Evolutionary conservation across 2,329 filamentous ascomycete genomes (phyloP).

Genomic region (Trichoderma sp.): DNA sequence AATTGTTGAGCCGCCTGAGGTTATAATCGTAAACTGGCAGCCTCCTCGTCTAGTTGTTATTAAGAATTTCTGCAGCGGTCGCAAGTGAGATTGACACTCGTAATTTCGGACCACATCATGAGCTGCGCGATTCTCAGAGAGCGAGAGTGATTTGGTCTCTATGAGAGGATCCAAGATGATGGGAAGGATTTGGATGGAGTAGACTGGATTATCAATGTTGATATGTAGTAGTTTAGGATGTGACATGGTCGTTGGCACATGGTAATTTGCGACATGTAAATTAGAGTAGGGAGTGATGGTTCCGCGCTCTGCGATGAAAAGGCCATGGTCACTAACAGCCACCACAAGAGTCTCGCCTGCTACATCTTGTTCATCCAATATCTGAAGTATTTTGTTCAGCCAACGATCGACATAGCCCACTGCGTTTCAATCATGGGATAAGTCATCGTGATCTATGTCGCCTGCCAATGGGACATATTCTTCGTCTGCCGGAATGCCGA

Average conservation of each 20-base stretch:
- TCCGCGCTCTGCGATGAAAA: constrained; percentile 34
- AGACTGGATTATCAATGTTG: constrained; percentile 32
- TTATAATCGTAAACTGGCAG: constrained; percentile 30
- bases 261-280: constrained; percentile 34
- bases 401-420: constrained; percentile 34
- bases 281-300: constrained; percentile 35
- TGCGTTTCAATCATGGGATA: constrained; percentile 35
- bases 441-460: constrained; percentile 30
- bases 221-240: constrained; percentile 35
- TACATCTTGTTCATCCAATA: constrained; percentile 33
- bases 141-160: constrained; percentile 33
- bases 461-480: constrained; percentile 24
- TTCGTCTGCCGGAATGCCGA: constrained; percentile 25
- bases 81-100: constrained; percentile 37
- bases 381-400: constrained; percentile 32
- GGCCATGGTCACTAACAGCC: constrained; percentile 37
- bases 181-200: constrained; percentile 36
- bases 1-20: constrained; percentile 28
- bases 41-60: constrained; percentile 15
- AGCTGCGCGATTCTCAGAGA: constrained; percentile 28
- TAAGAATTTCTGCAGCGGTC: constrained; percentile 21
- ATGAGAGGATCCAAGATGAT: constrained; percentile 38
- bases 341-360: constrained; percentile 37
- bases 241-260: constrained; percentile 34
- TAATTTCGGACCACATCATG: constrained; percentile 35